Evolutionary conservation across 768 basidiomycete genomes (phyloP), one percentile per base, ranked within the genome.

Genomic region (Trichaptum fuscoviolaceum): DNA sequence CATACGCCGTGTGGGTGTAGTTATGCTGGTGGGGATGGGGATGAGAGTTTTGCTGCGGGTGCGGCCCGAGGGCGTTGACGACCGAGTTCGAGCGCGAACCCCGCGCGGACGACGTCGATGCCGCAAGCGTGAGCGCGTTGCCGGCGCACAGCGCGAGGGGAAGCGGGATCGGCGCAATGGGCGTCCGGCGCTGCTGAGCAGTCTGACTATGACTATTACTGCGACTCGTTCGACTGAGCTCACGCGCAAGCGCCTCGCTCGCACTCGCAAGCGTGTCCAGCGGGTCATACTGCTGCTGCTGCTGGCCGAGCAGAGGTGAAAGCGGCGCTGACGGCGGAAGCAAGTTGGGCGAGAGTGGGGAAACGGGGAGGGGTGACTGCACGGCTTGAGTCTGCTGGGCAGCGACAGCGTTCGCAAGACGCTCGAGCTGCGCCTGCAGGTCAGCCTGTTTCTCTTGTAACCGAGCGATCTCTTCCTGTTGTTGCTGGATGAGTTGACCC

Each of bases 231-330:
- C 83, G 84, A 72, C 90, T 91, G 71, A 96, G 86, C 77, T 96
- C 92, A 68, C 95, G 83, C 24, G 91, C 95, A 35, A 96, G 83
- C 4, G 85, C 82, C 74, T 96, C 92, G 7, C 91, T 92, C 1
- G 91, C 93, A 66, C 82, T 84, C 20, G 92, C 93, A 57, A 96
- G 85, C 5, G 86, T 88, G 24, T 83, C 83, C 67, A 92, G 78
- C 6, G 86, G 87, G 64, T 83, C 82, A 66, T 89, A 88, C 15
- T 25, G 59, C 30, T 25, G 25, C 20, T 60, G 58, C 18, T 61
- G 59, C 23, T 61, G 59, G 30, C 30, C 30, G 4, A 30, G 30
- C 30, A 30, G 8, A 30, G 30, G 30, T 30, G 59, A 66, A n/a
- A 65, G 63, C 15, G 64, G 65, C 1, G 65, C 65, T 17, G 60